Evolutionary conservation across 139 green algal genomes (phyloP).

Genomic region (Picochlorum costavermella): DNA sequence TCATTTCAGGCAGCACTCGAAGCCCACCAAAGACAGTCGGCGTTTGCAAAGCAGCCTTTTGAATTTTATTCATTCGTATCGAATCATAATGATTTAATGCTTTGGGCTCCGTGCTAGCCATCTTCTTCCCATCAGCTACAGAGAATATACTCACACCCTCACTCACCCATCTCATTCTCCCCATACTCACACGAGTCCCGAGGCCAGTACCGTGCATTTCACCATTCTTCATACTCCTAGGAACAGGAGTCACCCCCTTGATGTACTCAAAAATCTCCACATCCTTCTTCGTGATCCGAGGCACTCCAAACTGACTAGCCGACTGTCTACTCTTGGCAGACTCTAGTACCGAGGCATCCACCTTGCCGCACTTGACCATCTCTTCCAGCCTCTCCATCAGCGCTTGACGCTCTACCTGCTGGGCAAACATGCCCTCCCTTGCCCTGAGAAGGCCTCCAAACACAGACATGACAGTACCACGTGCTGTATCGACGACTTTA

Average conservation of each 20-base stretch:
- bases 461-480: constrained; percentile 1
- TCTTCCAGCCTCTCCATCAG: constrained; percentile 2
- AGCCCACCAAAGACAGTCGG: constrained; percentile 18
- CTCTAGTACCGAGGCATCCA: not conserved
- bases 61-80: constrained; percentile 15
- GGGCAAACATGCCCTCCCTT: not conserved
- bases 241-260: not conserved
- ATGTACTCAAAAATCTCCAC: constrained; percentile 10
- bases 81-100: constrained; percentile 27
- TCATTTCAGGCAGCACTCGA: constrained; percentile 10
- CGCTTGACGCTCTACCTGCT: not conserved
- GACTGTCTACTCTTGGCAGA: not conserved
- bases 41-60: constrained; percentile 25
- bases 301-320: not conserved
- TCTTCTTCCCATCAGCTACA: constrained; percentile 31
- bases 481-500: too few relatives aligned
- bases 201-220: not conserved
- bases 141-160: constrained; percentile 37
- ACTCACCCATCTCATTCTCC: constrained; percentile 14
- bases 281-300: constrained; percentile 5
- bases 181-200: constrained; percentile 12
- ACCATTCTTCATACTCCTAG: not conserved
- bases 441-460: not conserved
- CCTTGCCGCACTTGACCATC: not conserved
- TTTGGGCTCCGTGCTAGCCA: constrained; percentile 23